phyloP scores from a whole-genome alignment of 345 rosid genomes.

The Salix exigua region DNA sequence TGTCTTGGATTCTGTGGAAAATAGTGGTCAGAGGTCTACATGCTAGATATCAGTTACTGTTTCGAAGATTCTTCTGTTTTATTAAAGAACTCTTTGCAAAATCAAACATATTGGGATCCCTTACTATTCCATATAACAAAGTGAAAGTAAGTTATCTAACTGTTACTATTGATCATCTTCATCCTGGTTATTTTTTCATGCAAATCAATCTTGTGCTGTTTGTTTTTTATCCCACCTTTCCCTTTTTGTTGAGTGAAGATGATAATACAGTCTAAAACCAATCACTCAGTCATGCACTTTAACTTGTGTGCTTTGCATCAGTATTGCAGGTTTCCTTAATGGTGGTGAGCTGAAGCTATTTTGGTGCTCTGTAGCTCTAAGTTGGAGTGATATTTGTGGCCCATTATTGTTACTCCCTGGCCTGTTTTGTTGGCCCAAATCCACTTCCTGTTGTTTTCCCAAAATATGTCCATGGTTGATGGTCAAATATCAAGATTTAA shows the following conservation, averaged over 20 bases:
- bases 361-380: background rate
- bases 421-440: background rate
- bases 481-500: background rate
- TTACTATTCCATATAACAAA: constrained; percentile 23
- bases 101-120: constrained; percentile 27
- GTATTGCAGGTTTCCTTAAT: background rate
- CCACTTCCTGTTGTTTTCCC: background rate
- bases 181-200: constrained; percentile 1
- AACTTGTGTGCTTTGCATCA: background rate
- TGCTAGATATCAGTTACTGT: constrained; percentile 13
- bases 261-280: background rate
- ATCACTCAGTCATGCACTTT: background rate
- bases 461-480: background rate
- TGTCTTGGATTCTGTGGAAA: constrained; percentile 16
- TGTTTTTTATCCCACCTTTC: background rate
- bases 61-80: constrained; percentile 27
- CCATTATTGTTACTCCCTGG: background rate
- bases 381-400: background rate
- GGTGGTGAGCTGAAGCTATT: background rate
- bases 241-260: background rate
- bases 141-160: constrained; percentile 36
- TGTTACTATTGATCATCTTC: constrained; percentile 4
- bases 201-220: background rate
- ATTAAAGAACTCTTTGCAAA: constrained; percentile 29
- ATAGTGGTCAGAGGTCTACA: constrained; percentile 17